These are phyloP conservation scores for Tolypocladium tropicale DNA, from an alignment of 2,329 filamentous ascomycete species.

Conservation along the genomic window DNA sequence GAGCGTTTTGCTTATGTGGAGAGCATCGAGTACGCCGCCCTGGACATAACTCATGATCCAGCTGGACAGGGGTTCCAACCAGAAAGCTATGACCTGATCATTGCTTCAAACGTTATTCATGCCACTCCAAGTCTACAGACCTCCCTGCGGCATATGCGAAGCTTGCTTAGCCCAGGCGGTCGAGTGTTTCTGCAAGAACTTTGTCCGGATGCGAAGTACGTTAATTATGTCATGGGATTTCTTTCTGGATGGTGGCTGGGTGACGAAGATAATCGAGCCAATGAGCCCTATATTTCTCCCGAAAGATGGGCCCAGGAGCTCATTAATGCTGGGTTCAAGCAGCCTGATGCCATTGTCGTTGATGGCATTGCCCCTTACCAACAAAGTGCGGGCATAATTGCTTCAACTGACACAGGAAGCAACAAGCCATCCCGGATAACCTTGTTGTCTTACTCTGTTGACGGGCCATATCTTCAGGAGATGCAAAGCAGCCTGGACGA, in stretches of 20 bases:
- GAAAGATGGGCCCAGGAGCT: slow-evolving; percentile 17
- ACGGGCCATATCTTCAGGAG: not conserved
- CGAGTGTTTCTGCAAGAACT: not conserved
- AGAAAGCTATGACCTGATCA: not conserved
- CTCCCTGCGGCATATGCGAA: not conserved
- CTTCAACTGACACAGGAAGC: not conserved
- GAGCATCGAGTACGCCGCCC: slow-evolving; percentile 8
- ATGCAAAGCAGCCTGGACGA: not conserved
- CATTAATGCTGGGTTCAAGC: slow-evolving; percentile 12
- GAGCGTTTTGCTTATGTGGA: slow-evolving; percentile 12
- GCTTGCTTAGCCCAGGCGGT: not conserved
- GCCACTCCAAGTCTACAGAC: not conserved
- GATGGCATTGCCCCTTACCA: not conserved
- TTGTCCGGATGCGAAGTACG: not conserved
- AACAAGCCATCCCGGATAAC: not conserved
- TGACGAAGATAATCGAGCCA: slow-evolving; percentile 11
- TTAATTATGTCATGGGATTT: slow-evolving; percentile 16
- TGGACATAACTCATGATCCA: not conserved
- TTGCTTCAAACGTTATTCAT: not conserved
- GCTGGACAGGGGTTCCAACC: not conserved
- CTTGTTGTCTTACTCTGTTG: not conserved
- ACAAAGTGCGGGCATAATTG: slow-evolving; percentile 1
- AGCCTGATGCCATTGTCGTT: not conserved
- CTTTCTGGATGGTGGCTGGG: slow-evolving; percentile 26
- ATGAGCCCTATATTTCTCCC: slow-evolving; percentile 13